phyloP scores from a whole-genome alignment of 495 filamentous ascomycete species.

The Geopyxis carbonaria region DNA sequence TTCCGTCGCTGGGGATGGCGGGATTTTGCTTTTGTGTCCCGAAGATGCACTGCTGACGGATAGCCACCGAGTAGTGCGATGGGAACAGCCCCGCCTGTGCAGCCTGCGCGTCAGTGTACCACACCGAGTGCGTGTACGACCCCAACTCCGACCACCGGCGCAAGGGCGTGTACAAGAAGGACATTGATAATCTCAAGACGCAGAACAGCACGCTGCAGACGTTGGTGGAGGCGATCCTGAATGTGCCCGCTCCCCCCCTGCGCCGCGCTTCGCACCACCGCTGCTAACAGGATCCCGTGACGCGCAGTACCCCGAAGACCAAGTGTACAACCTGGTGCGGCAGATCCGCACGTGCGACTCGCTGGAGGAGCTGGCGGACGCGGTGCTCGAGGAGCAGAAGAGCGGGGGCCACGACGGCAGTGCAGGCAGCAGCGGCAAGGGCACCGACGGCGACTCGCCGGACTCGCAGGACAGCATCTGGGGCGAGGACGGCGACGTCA shows the following conservation, averaged over 20 bases:
- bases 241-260: slow-evolving; percentile 24
- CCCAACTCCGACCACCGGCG: slow-evolving; percentile 88
- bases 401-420: neutral
- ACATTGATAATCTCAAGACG: slow-evolving; percentile 76
- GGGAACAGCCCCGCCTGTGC: slow-evolving; percentile 84
- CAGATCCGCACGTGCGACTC: slow-evolving; percentile 86
- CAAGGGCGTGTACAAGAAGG: slow-evolving; percentile 92
- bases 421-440: slow-evolving; percentile 11
- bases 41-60: neutral
- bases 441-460: slow-evolving; percentile 24
- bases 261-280: neutral
- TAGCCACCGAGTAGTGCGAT: slow-evolving; percentile 59
- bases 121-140: slow-evolving; percentile 85
- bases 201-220: slow-evolving; percentile 78
- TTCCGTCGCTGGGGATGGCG: no score
- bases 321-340: slow-evolving; percentile 61
- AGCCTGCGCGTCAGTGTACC: slow-evolving; percentile 87
- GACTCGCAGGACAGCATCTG: slow-evolving; percentile 7
- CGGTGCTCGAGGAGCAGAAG: slow-evolving; percentile 11
- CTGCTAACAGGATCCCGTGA: no score
- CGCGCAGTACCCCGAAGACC: slow-evolving; percentile 54
- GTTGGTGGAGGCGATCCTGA: slow-evolving; percentile 80
- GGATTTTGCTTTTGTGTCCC: no score
- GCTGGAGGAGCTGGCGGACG: slow-evolving; percentile 72
- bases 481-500: slow-evolving; percentile 26